Evolutionary conservation across 345 rosid genomes (phyloP), one percentile per base, ranked within the genome.

Genomic region (Arabidopsis arenosa): DNA sequence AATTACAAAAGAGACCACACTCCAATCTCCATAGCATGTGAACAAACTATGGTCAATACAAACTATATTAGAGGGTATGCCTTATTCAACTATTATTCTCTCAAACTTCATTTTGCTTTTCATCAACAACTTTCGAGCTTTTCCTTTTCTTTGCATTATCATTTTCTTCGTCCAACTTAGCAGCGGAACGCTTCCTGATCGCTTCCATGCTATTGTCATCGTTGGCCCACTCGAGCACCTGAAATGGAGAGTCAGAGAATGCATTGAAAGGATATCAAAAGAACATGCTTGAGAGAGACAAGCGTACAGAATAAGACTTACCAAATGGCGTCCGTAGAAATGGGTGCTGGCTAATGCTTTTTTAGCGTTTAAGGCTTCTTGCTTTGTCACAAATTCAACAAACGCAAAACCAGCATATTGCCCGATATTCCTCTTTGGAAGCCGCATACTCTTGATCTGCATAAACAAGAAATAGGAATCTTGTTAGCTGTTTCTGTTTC

Each of bases 141-240:
- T 91, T 93, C 76, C 93, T 86, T 83, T 85, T 90, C 81, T 83
- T 89, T 30, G 93, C 82, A 59, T 80, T 69, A 5, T 79, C 41
- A 43, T 65, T 81, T 56, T 83, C 82, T 76, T 86, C 82, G 17
- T 90, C 85, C 3, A 84, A 90, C 70, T 89, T 92, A 11, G 93
- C 91, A 44, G 91, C 89, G 15, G 93, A 90, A 74, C 97, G 86
- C 61, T 84, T 84, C 13, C 97, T 80, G 66, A 86, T 76, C 54
- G 87, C 92, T 82, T 92, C 96, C 84, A 92, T 75, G 80, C 83
- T 91, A 85, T 84, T 89, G n/a, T 94, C 94, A 84, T 95, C 97
- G 57, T 93, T 89, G 0, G 96, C 98, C 80, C 94, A 88, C 80
- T 90, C 96, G 43, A 91, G 72, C 64, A 93, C 89, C 97, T 95